Evolutionary conservation across 192 early-diverging fungal species (phyloP).

Genomic region (Spinellus fusiger): DNA sequence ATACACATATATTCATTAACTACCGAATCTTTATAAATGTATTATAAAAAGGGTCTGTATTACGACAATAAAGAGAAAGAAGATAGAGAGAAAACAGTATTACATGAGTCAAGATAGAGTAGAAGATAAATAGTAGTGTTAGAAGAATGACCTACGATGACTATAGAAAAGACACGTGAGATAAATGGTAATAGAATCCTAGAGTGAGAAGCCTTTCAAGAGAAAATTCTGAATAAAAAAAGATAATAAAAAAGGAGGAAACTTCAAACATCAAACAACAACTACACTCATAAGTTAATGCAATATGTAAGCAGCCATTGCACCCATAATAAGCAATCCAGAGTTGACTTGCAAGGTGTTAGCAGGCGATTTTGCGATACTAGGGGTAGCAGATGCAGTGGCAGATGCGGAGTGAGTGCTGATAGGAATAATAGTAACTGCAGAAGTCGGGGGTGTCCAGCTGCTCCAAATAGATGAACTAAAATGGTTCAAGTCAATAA

Average conservation of each 20-base stretch:
- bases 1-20: too few relatives aligned
- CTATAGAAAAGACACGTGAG: not conserved
- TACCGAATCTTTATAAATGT: not conserved
- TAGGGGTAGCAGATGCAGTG: slow-evolving; percentile 5
- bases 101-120: slow-evolving; percentile 1
- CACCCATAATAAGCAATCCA: slow-evolving; percentile 2
- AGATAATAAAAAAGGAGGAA: not conserved
- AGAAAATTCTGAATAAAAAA: not conserved
- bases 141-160: not conserved
- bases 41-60: slow-evolving; percentile 9
- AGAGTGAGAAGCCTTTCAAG: not conserved
- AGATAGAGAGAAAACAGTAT: slow-evolving; percentile 5
- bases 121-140: not conserved
- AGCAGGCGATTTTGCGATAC: slow-evolving; percentile 6
- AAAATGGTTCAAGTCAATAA: not conserved
- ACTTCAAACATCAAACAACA: not conserved
- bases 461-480: slow-evolving; percentile 10
- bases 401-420: not conserved
- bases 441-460: not conserved
- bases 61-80: slow-evolving; percentile 7
- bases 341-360: slow-evolving; percentile 4
- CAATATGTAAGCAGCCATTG: not conserved
- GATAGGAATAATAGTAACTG: slow-evolving; percentile 5
- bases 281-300: slow-evolving; percentile 1
- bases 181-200: not conserved